These are phyloP conservation scores for Hibiscus syriacus DNA, from an alignment of 345 rosid genomes.

Conservation along the genomic window DNA sequence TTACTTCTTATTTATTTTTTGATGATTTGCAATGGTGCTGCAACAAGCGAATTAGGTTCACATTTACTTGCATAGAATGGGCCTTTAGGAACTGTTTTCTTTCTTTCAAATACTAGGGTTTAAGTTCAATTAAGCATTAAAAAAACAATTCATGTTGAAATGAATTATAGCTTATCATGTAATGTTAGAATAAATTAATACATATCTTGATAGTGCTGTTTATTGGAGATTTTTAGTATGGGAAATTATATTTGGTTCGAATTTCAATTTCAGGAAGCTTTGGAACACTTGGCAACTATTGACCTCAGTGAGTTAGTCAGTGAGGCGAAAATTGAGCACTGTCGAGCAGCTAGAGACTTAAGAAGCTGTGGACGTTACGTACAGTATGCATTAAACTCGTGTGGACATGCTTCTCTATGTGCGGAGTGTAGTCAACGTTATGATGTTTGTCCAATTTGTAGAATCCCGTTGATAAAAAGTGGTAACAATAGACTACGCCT, in stretches of 20 bases:
- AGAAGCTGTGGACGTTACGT: slow-evolving; percentile 80
- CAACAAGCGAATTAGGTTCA: neutral
- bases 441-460: slow-evolving; percentile 88
- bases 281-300: slow-evolving; percentile 65
- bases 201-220: neutral
- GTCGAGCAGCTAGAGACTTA: too few species aligned
- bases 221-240: neutral
- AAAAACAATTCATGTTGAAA: too few species aligned
- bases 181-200: neutral
- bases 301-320: slow-evolving; percentile 71
- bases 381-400: slow-evolving; percentile 54
- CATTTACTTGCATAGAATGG: neutral
- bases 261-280: slow-evolving; percentile 62
- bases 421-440: slow-evolving; percentile 75
- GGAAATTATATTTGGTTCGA: neutral
- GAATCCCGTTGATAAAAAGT: slow-evolving; percentile 39
- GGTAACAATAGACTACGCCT: slow-evolving; percentile 33
- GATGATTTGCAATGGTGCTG: neutral
- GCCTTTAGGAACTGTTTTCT: neutral
- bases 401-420: too few species aligned
- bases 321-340: too few species aligned
- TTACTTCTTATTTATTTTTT: slow-evolving; percentile 1
- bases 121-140: neutral
- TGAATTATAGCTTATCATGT: neutral
- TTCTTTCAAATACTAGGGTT: neutral